These are phyloP conservation scores for Hymenoscyphus fraxineus DNA, from an alignment of 2,329 filamentous ascomycete genomes.

Conservation along the genomic window DNA sequence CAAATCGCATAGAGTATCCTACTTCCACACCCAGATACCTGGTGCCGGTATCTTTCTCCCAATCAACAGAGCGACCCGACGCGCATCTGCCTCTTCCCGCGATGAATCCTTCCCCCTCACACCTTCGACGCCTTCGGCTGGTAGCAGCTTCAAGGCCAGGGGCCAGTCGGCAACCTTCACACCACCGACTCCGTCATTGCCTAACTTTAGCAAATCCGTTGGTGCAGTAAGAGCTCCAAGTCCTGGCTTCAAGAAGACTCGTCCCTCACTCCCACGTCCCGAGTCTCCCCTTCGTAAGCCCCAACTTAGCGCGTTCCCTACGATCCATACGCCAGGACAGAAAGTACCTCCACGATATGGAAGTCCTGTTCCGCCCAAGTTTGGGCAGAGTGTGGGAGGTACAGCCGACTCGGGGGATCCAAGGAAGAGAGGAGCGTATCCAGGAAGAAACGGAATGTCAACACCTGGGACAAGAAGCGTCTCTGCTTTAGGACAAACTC, in stretches of 20 bases:
- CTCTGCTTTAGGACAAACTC: constrained; percentile 52
- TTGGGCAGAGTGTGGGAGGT: constrained; percentile 61
- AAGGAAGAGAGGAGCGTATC: constrained; percentile 47
- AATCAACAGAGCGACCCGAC: constrained; percentile 71
- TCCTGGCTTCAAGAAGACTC: constrained; percentile 66
- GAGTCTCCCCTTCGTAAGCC: constrained; percentile 77
- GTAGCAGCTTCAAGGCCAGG: constrained; percentile 47
- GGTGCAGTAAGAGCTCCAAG: constrained; percentile 67
- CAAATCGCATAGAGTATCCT: constrained; percentile 52
- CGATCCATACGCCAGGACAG: constrained; percentile 51
- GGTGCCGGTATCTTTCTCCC: constrained; percentile 94
- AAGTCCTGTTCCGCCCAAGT: constrained; percentile 58
- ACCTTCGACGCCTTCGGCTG: constrained; percentile 59
- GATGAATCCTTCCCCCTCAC: constrained; percentile 58
- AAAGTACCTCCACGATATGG: constrained; percentile 55
- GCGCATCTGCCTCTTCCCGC: constrained; percentile 53
- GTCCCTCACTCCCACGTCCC: constrained; percentile 78
- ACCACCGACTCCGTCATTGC: constrained; percentile 60
- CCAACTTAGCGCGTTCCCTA: constrained; percentile 54
- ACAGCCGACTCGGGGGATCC: constrained; percentile 53
- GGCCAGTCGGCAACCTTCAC: constrained; percentile 52
- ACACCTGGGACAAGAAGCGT: constrained; percentile 55
- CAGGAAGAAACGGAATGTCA: constrained; percentile 46
- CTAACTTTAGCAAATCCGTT: constrained; percentile 85
- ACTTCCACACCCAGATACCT: constrained; percentile 75